Conservation (phyloP, 495 filamentous ascomycete species). For the Rhizodiscina lignyota region DNA sequence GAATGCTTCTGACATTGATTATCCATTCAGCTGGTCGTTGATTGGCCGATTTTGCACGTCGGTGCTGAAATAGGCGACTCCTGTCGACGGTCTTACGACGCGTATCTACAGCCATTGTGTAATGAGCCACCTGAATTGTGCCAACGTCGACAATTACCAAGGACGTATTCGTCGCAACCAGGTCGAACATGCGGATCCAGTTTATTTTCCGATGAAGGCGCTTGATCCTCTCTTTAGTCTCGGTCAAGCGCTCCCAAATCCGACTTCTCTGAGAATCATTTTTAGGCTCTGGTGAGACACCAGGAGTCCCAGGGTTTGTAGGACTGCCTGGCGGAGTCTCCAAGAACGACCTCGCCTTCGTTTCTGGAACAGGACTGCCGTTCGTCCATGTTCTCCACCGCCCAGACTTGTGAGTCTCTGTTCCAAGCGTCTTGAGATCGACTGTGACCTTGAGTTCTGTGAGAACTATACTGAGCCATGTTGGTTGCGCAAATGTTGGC, state of each 20-base stretch:
- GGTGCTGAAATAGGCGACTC: constrained; percentile 77
- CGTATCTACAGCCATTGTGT: constrained; percentile 80
- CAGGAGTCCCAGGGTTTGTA: neutral
- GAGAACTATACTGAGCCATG: constrained; percentile 84
- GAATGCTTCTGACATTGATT: constrained; percentile 62
- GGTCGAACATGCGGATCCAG: constrained; percentile 79
- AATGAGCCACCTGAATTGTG: constrained; percentile 62
- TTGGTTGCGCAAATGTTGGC: constrained; percentile 90
- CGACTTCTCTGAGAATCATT: constrained; percentile 32
- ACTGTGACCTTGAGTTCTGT: constrained; percentile 71
- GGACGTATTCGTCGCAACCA: constrained; percentile 68
- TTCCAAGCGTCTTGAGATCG: constrained; percentile 43
- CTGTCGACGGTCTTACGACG: constrained; percentile 79
- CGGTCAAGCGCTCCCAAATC: constrained; percentile 61
- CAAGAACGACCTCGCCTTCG: neutral
- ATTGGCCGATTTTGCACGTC: constrained; percentile 48
- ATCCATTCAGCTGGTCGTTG: constrained; percentile 91
- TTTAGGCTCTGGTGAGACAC: constrained; percentile 1
- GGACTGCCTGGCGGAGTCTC: neutral
- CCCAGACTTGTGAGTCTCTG: constrained; percentile 3
- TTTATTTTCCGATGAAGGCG: constrained; percentile 69
- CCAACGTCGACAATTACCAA: constrained; percentile 65
- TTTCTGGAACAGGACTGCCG: neutral
- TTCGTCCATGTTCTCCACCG: constrained; percentile 8
- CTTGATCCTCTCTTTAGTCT: constrained; percentile 70